phyloP scores from a whole-genome alignment of 306 rosid genomes.

The Begonia loranthoides region DNA sequence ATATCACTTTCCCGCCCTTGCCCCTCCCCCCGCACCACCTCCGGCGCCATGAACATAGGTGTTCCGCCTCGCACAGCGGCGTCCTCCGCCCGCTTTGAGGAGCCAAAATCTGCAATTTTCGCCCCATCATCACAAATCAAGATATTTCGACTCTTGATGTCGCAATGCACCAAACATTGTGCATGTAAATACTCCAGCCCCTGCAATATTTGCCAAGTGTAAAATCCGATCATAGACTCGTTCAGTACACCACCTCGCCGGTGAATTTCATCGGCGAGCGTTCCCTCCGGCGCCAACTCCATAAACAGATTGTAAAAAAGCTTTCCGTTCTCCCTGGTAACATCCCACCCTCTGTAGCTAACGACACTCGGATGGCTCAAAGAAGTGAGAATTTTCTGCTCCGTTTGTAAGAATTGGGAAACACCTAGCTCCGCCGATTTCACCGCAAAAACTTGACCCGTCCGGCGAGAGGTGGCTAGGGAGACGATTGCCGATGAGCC shows the following conservation, averaged over 20 bases:
- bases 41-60: constrained; percentile 92
- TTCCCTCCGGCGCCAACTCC: constrained; percentile 55
- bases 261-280: constrained; percentile 23
- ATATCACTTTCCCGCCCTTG: constrained; percentile 62
- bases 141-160: constrained; percentile 66
- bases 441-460: constrained; percentile 37
- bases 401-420: constrained; percentile 41
- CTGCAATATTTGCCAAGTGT: constrained; percentile 30
- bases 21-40: constrained; percentile 70
- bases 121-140: constrained; percentile 44
- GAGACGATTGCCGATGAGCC: constrained; percentile 79
- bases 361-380: constrained; percentile 44
- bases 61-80: constrained; percentile 36
- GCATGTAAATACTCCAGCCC: constrained; percentile 68
- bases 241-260: constrained; percentile 22
- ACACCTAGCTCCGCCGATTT: constrained; percentile 47
- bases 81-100: constrained; percentile 32
- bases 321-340: constrained; percentile 36
- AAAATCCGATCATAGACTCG: constrained; percentile 19
- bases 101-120: constrained; percentile 79
- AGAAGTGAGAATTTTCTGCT: constrained; percentile 46
- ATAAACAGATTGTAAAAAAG: constrained; percentile 55
- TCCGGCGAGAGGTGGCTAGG: constrained; percentile 25
- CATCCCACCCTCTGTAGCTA: constrained; percentile 44
- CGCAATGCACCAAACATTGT: constrained; percentile 70